Evolutionary conservation across 1,284 basidiomycete genomes (phyloP).

Genomic region (Moesziomyces parantarcticus): DNA sequence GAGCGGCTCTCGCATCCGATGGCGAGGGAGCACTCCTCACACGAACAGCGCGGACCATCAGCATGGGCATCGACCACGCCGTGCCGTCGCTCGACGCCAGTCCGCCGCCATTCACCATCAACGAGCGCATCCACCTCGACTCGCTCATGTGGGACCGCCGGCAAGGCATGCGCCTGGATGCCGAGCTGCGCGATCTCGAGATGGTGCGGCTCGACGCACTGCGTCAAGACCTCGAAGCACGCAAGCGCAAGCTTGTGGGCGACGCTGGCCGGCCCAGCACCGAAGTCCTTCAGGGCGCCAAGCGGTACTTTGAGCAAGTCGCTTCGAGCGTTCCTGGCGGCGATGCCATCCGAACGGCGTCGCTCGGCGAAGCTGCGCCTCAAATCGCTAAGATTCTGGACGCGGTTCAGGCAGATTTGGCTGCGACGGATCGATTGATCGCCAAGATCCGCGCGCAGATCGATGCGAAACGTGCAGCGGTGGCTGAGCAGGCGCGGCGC

Average conservation of each 20-base stretch:
- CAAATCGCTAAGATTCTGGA: slow-evolving; percentile 27
- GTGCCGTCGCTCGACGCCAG: slow-evolving; percentile 4
- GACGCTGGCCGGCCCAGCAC: slow-evolving; percentile 10
- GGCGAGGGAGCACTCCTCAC: slow-evolving; percentile 48
- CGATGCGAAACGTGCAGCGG: slow-evolving; percentile 25
- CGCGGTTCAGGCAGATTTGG: slow-evolving; percentile 25
- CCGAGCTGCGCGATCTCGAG: slow-evolving; percentile 32
- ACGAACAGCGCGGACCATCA: slow-evolving; percentile 22
- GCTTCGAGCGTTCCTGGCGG: slow-evolving; percentile 4
- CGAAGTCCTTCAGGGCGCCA: slow-evolving; percentile 30
- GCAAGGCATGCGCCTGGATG: slow-evolving; percentile 34
- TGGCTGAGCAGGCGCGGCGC: slow-evolving; percentile 17
- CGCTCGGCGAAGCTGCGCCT: slow-evolving; percentile 29
- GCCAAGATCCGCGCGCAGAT: slow-evolving; percentile 18
- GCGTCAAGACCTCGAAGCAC: slow-evolving; percentile 27
- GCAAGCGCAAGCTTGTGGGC: slow-evolving; percentile 32
- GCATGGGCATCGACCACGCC: slow-evolving; percentile 36
- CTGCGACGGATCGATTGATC: slow-evolving; percentile 27
- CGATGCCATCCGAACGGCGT: slow-evolving; percentile 26
- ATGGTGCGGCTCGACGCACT: slow-evolving; percentile 18
- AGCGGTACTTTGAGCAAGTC: slow-evolving; percentile 36
- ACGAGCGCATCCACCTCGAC: slow-evolving; percentile 43
- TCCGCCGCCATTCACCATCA: slow-evolving; percentile 24
- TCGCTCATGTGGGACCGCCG: slow-evolving; percentile 48
- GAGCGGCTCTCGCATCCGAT: slow-evolving; percentile 33